These are phyloP conservation scores for Lablab purpureus DNA, from an alignment of 306 rosid genomes.

Conservation along the genomic window DNA sequence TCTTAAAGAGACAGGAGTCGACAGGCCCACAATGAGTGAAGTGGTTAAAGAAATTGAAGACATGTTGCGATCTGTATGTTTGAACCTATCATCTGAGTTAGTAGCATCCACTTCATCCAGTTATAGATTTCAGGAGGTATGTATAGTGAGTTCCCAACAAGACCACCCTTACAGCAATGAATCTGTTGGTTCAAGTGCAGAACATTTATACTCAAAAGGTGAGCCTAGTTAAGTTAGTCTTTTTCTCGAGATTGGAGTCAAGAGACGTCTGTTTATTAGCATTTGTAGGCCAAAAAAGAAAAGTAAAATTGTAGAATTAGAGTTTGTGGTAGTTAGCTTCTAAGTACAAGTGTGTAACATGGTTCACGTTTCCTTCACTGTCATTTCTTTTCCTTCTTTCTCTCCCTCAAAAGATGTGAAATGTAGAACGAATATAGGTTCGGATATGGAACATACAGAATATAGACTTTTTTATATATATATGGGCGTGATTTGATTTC, in stretches of 20 bases:
- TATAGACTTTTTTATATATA: background rate
- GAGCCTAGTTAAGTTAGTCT: background rate
- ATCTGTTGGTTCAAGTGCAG: conserved; percentile 36
- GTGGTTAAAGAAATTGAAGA: conserved; percentile 66
- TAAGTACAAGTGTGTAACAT: background rate
- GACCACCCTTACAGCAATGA: conserved; percentile 32
- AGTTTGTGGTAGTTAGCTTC: background rate
- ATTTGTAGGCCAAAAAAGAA: background rate
- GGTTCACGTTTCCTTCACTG: background rate
- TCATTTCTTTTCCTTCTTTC: conserved; percentile 23
- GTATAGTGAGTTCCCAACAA: background rate
- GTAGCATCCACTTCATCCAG: conserved; percentile 43
- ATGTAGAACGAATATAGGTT: background rate
- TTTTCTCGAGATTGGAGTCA: background rate
- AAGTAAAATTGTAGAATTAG: background rate
- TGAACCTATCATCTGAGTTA: conserved; percentile 46
- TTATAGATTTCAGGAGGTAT: conserved; percentile 15
- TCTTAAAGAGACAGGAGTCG: conserved; percentile 48
- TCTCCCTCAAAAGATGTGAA: conserved; percentile 13
- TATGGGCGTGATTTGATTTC: background rate
- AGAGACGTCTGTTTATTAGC: conserved; percentile 10
- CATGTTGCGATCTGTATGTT: conserved; percentile 45
- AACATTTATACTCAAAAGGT: background rate
- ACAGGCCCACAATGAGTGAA: conserved; percentile 66
- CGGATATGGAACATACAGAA: background rate